Evolutionary conservation across 169 alveolate genomes (phyloP).

Genomic region (Plasmodium vivax): DNA sequence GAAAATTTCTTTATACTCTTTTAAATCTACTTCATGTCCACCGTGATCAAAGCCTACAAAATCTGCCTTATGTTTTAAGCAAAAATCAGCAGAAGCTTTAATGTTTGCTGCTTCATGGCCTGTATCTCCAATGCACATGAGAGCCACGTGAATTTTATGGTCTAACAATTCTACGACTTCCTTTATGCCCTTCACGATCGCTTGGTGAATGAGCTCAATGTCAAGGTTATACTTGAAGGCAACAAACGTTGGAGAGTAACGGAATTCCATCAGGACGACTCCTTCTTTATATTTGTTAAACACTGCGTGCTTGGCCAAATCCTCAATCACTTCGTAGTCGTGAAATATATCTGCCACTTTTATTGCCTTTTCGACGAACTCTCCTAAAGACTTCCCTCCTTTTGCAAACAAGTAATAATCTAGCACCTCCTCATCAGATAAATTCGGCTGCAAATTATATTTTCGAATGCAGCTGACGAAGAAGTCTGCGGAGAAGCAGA

Average conservation of each 20-base stretch:
- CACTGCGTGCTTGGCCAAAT: slow-evolving; percentile 65
- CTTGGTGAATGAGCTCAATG: slow-evolving; percentile 52
- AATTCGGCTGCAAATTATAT: slow-evolving; percentile 62
- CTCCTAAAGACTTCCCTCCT: slow-evolving; percentile 55
- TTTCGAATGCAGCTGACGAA: slow-evolving; percentile 31
- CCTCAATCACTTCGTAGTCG: slow-evolving; percentile 49
- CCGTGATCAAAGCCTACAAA: slow-evolving; percentile 78
- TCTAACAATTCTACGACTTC: slow-evolving; percentile 47
- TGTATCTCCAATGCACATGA: slow-evolving; percentile 68
- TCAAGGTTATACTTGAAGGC: slow-evolving; percentile 48
- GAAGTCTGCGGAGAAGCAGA: slow-evolving; percentile 65
- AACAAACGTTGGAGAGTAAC: slow-evolving; percentile 74
- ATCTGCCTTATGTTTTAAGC: slow-evolving; percentile 51
- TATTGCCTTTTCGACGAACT: slow-evolving; percentile 18
- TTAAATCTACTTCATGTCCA: slow-evolving; percentile 70
- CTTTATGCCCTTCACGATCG: slow-evolving; percentile 69
- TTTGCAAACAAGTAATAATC: slow-evolving; percentile 69
- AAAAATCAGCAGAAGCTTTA: slow-evolving; percentile 70
- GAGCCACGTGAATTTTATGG: slow-evolving; percentile 31
- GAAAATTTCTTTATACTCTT: slow-evolving; percentile 49
- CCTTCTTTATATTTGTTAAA: slow-evolving; percentile 77
- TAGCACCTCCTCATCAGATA: slow-evolving; percentile 63
- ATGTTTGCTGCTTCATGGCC: slow-evolving; percentile 63
- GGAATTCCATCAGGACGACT: slow-evolving; percentile 75
- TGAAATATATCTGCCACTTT: slow-evolving; percentile 33